Evolutionary conservation across 176 grass and related monocot species (phyloP), one percentile per base, ranked within the genome.

Genomic region (Aechmea fasciata): DNA sequence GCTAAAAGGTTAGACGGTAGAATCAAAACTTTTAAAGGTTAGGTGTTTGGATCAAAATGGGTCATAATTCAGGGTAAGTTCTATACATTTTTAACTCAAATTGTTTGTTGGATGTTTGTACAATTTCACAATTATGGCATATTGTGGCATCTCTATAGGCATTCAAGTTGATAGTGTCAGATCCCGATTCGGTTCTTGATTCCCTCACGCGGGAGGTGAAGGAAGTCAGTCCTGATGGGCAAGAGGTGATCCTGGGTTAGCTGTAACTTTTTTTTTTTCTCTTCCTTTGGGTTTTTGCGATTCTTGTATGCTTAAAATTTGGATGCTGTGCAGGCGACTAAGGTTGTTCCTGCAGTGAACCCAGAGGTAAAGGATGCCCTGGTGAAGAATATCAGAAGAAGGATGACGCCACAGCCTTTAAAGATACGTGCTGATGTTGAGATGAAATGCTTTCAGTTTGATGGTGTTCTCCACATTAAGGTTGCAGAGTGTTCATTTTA

Each of bases 281-380:
- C 5, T 59, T 59, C n/a, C 19, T 59, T 9, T 4, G 1, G 5
- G 54, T 19, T 59, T 59, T 59, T 18, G 33, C 33, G 4, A 41
- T 17, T 59, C 14, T 59, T 59, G 14, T 59, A 9, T 20, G 54
- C 54, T 8, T 59, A 59, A 59, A 14, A 17, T 20, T 8, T 59
- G 14, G 54, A 18, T 18, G 19, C 8, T 59, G 54, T 0, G 11
- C 76, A 96, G 91, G 91, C 91, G 61, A 87, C 82, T 73, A 91
- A 96, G 79, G 82, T 88, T 26, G 82, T 91, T 64, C 84, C 84
- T 63, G 84, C 87, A 70, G 82, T 90, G 47, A 83, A 76, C 0
- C 73, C 84, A 12, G 87, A 96, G 73, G 82, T 90, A 24, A 96
- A 96, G 79, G 91, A 96, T 75, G 64, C 91, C 9, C 50, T 96